These are phyloP conservation scores for Naegleria gruberi DNA, from an alignment of 208 protist genomes.

Conservation along the genomic window DNA sequence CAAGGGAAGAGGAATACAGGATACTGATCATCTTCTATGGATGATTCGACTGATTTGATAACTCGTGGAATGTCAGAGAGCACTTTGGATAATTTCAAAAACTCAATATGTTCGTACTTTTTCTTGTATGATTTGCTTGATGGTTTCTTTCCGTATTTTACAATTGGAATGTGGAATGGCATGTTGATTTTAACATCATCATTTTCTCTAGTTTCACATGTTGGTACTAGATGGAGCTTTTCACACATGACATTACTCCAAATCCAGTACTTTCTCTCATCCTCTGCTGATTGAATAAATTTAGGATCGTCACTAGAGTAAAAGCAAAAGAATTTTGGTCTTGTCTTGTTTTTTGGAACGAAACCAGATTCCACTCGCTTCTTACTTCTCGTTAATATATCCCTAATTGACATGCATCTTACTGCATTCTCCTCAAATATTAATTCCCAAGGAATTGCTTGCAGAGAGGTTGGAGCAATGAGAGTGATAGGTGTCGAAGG, in stretches of 20 bases:
- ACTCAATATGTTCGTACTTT: neutral
- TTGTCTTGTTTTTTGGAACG: neutral
- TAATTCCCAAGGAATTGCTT: slow-evolving; percentile 10
- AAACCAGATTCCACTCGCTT: neutral
- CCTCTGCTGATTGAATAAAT: neutral
- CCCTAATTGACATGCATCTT: neutral
- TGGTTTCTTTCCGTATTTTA: neutral
- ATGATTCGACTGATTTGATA: neutral
- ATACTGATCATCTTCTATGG: neutral
- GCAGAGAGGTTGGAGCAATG: neutral
- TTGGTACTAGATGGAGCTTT: neutral
- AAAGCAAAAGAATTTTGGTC: slow-evolving; percentile 10
- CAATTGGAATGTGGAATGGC: slow-evolving; percentile 2
- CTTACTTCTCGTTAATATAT: neutral
- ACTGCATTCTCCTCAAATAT: neutral
- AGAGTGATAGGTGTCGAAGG: neutral
- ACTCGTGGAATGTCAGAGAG: neutral
- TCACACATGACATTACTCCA: neutral
- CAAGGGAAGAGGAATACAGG: slow-evolving; percentile 8
- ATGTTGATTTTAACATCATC: neutral
- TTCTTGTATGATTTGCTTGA: neutral
- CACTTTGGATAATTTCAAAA: neutral
- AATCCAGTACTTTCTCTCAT: neutral
- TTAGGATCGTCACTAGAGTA: neutral
- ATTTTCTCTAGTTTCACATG: neutral